Percentiles rank a stretch among this genome's conserved stretches.
These are phyloP conservation scores for Malassezia obtusa DNA, from an alignment of 1,284 basidiomycete species.

Conservation along the genomic window DNA sequence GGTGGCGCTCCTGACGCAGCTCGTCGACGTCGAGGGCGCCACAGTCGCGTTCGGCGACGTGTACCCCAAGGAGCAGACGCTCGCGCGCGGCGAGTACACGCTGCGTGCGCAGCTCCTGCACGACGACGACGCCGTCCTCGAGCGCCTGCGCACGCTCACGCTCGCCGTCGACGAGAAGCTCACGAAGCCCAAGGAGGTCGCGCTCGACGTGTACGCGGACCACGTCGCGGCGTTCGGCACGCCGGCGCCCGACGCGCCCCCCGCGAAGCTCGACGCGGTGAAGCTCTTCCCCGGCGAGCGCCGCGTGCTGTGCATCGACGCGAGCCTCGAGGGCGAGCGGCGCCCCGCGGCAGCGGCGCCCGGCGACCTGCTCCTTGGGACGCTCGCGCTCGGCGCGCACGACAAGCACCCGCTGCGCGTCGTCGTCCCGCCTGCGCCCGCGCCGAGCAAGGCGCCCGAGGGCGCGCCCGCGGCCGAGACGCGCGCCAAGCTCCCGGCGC, in stretches of 20 bases:
- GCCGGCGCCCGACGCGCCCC: constrained; percentile 13
- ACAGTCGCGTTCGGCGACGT: constrained; percentile 44
- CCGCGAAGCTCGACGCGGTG: constrained; percentile 25
- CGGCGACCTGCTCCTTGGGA: constrained; percentile 45
- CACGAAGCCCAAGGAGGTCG: constrained; percentile 38
- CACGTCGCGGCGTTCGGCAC: constrained; percentile 39
- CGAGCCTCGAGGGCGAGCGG: constrained; percentile 41
- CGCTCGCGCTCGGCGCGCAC: constrained; percentile 33
- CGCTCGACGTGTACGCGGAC: constrained; percentile 42
- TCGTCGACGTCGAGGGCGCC: constrained; percentile 42
- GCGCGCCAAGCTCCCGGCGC: constrained; percentile 24
- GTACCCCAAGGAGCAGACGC: constrained; percentile 45
- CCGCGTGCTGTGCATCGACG: constrained; percentile 35
- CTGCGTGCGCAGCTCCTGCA: constrained; percentile 41
- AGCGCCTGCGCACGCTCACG: constrained; percentile 36
- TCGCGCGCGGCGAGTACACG: constrained; percentile 46
- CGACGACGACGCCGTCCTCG: constrained; percentile 36
- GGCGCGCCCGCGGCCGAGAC: constrained; percentile 9
- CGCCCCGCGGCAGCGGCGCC: constrained; percentile 43
- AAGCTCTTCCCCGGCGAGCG: constrained; percentile 46
- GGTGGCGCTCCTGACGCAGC: constrained; percentile 41
- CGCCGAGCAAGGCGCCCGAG: constrained; percentile 33
- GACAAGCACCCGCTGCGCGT: constrained; percentile 35
- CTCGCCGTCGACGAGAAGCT: constrained; percentile 43
- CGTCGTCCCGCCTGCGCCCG: constrained; percentile 41